Evolutionary conservation across 1,284 basidiomycete species (phyloP), one percentile per base, ranked within the genome.

Genomic region (Amylostereum chailletii): DNA sequence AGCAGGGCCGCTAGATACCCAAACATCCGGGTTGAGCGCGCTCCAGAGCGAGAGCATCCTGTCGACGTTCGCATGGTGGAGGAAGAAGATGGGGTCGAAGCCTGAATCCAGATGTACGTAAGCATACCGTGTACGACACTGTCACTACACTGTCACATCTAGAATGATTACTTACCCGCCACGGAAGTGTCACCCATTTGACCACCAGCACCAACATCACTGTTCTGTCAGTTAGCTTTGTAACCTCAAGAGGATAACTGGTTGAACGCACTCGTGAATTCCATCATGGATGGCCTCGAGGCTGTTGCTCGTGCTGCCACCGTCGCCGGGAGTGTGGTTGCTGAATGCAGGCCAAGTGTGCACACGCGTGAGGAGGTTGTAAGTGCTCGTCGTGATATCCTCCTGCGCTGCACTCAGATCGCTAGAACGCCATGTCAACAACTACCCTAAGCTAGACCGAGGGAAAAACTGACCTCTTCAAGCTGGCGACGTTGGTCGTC

Each of bases 241-340:
- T 19, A 19, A 19, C 19, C 19, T 19, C 19, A 19, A 19, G 19
- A 19, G 19, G 19, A 19, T 19, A 19, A 19, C 19, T 1, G 19
- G 19, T 19, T 19, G 19, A 19, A 19, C 19, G 19, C 19, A 19
- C 34, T 63, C 64, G 49, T 77, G 75, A 19, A 77, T 67, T 29
- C 59, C 56, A 51, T 76, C 73, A 53, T 79, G 75, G 42, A 77
- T 71, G n/a, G 67, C 65, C 52, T 79, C 76, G 11, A 78, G 51
- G 54, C 71, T 74, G 63, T 70, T 75, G 50, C 65, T 68, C 26
- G 60, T 55, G 52, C 64, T 68, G 42, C 64, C 64, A 5, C 62
- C 65, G 46, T 68, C 64, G 5, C 60, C 64, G 5, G 53, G 47
- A 0, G 67, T 65, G 58, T 75, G 68, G 60, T 73, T 75, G 53